Conservation (phyloP, 768 basidiomycete genomes). For the Leccinellum albellum region DNA sequence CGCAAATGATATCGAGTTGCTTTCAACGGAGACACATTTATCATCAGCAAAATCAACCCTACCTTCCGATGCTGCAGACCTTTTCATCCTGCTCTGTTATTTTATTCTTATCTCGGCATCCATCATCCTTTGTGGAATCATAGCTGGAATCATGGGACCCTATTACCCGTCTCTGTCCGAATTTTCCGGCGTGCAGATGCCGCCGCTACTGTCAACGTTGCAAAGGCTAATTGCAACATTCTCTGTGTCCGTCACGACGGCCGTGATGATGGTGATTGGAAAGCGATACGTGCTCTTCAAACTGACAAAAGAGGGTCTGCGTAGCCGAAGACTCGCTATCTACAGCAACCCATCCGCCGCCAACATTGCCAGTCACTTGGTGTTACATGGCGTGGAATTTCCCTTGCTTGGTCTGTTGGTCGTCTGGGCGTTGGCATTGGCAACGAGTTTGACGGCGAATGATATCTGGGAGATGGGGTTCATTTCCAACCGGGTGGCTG, state of each 20-base stretch:
- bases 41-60: background rate
- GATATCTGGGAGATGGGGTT: conserved; percentile 2
- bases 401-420: conserved; percentile 6
- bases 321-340: conserved; percentile 8
- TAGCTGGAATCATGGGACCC: background rate
- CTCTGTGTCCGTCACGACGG: conserved; percentile 9
- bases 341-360: conserved; percentile 10
- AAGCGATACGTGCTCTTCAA: conserved; percentile 15
- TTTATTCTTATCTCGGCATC: conserved; percentile 2
- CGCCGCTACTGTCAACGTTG: background rate
- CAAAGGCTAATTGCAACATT: conserved; percentile 12
- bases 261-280: conserved; percentile 10
- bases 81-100: conserved; percentile 4
- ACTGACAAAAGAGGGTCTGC: conserved; percentile 4
- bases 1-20: background rate
- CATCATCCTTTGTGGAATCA: background rate
- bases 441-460: conserved; percentile 7
- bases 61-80: conserved; percentile 1
- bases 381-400: conserved; percentile 2
- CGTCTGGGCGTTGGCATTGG: conserved; percentile 13
- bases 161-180: background rate
- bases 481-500: fast-evolving
- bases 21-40: background rate
- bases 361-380: conserved; percentile 5
- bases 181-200: too few species aligned